These are phyloP conservation scores for Cicer cuneatum DNA, from an alignment of 306 rosid genomes.

Conservation along the genomic window DNA sequence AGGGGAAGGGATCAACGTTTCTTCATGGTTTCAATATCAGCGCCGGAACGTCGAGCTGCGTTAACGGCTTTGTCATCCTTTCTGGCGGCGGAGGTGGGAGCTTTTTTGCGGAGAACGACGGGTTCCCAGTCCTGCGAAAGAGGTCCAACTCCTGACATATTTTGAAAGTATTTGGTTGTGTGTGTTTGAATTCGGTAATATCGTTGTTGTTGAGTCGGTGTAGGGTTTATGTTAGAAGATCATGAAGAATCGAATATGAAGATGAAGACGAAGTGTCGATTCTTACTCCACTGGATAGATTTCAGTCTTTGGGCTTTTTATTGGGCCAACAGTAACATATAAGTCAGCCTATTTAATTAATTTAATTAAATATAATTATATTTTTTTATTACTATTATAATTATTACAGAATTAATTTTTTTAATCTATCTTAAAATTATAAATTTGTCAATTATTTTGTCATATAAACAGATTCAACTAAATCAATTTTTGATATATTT, in stretches of 20 bases:
- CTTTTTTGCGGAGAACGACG: conserved; percentile 81
- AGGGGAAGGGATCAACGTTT: conserved; percentile 52
- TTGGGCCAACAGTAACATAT: background rate
- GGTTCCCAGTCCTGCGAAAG: conserved; percentile 92
- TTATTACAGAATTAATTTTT: too few relatives aligned
- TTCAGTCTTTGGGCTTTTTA: background rate
- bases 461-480: too few relatives aligned
- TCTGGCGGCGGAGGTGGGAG: conserved; percentile 84
- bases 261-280: conserved; percentile 5
- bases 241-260: background rate
- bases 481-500: too few relatives aligned
- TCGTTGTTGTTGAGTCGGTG: background rate
- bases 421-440: too few relatives aligned
- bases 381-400: too few relatives aligned
- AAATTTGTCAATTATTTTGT: too few relatives aligned
- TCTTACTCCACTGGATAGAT: background rate
- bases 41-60: conserved; percentile 93
- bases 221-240: conserved; percentile 22
- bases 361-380: too few relatives aligned
- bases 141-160: conserved; percentile 80
- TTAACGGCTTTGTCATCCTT: conserved; percentile 94
- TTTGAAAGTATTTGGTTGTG: background rate
- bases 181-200: background rate
- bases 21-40: conserved; percentile 77
- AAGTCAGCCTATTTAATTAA: too few relatives aligned